Percentiles rank a stretch among this genome's conserved stretches.
Conservation (phyloP, 2,329 filamentous ascomycete species). For the Pseudocercospora eumusae region DNA sequence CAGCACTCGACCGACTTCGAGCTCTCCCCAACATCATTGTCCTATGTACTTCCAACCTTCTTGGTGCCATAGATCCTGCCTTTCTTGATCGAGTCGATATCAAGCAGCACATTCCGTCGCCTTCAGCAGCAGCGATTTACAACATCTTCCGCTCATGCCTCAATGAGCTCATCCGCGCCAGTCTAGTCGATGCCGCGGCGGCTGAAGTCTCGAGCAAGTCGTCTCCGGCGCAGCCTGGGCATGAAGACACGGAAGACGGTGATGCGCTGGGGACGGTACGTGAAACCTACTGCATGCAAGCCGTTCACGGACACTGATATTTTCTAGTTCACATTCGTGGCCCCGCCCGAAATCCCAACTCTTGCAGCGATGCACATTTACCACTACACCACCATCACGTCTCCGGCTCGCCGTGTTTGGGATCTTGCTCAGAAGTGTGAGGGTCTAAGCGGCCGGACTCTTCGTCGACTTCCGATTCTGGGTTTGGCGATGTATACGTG, state of each 20-base stretch:
- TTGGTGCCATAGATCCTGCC: slow-evolving; percentile 41
- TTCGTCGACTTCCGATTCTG: slow-evolving; percentile 46
- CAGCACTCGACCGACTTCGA: slow-evolving; percentile 50
- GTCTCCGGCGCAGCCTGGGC: not conserved
- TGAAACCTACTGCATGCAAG: not conserved
- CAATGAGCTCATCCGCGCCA: slow-evolving; percentile 47
- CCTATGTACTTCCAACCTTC: slow-evolving; percentile 54
- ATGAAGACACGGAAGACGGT: not conserved
- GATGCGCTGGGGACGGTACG: not conserved
- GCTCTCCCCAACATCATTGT: slow-evolving; percentile 49
- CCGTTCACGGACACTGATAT: not conserved
- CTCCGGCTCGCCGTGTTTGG: slow-evolving; percentile 38
- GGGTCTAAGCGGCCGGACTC: slow-evolving; percentile 47
- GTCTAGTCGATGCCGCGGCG: slow-evolving; percentile 39
- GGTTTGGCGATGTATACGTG: slow-evolving; percentile 46
- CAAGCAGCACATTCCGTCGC: slow-evolving; percentile 47
- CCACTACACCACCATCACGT: slow-evolving; percentile 26
- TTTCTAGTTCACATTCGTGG: slow-evolving; percentile 19
- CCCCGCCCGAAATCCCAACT: slow-evolving; percentile 32
- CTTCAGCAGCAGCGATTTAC: slow-evolving; percentile 47
- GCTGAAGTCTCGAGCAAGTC: slow-evolving; percentile 1
- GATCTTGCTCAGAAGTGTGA: slow-evolving; percentile 39
- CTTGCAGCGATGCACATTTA: slow-evolving; percentile 36
- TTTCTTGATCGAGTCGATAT: slow-evolving; percentile 44
- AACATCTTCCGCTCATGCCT: slow-evolving; percentile 53